Base-by-base conservation (phyloP, 176 grass and related monocot genomes). In the Dendrocalamus sinicus region DNA sequence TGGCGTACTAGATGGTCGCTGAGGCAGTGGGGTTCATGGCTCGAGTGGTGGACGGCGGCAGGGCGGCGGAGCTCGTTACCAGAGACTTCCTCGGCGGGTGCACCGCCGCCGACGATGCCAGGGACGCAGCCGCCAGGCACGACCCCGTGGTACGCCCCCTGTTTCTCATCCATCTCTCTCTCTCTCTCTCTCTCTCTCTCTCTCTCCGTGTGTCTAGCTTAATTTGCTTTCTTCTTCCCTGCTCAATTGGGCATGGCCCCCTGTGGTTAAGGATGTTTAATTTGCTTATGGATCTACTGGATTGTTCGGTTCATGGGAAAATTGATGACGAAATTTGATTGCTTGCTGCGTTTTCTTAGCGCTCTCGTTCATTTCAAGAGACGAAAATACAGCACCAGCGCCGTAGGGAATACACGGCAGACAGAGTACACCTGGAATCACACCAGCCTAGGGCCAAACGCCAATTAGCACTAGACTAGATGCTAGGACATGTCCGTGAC, bases 51-150 rank as follows among this genome's bases (percentile, higher is more conserved):
- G 67, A 77, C 90, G 87, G 82, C 81, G 69, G 84, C 26, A 77
- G 48, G 67, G 73, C 82, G 77, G 55, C 80, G 75, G 92, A 99
- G 77, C 90, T 95, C 67, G 91, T 99, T 26, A 99, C 97, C n/a
- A 75, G 92, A 63, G 94, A 99, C 81, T 91, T 99, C 60, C 97
- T 99, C 64, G 97, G 97, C 61, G 90, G 94, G 13, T 95, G 84
- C 61, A 39, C 83, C 4, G 77, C 43, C 52, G 53, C 10, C 73
- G 86, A 88, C 53, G 89, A 76, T 62, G 43, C 81, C 44, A 75
- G 80, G 75, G 85, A 87, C 50, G 88, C 85, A 9, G 76, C 86
- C 35, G 61, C 84, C 7, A 74, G 85, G 71, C 89, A 92, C 50
- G 83, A 68, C 16, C 67, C 53, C 53, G 52, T 82, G 79, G 79